A percentile compares a stretch with the other conserved stretches of the same genome.
These are phyloP conservation scores for Yamadazyma kitorensis DNA, from an alignment of 805 yeast genomes.

Conservation along the genomic window DNA sequence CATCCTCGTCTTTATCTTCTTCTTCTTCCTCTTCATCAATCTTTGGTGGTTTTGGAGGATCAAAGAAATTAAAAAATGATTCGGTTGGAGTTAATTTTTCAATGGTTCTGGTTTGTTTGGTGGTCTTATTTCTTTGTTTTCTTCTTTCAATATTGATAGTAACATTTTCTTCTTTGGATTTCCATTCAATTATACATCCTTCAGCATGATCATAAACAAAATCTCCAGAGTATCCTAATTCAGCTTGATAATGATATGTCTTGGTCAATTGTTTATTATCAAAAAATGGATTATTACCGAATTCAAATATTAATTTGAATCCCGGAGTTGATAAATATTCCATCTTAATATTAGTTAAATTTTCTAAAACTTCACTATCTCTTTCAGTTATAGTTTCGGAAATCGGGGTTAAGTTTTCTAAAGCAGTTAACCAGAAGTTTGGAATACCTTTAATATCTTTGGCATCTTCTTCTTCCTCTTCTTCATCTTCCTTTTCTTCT, in stretches of 20 bases:
- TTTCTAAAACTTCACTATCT: conserved; percentile 78
- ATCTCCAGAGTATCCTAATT: conserved; percentile 92
- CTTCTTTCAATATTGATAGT: conserved; percentile 88
- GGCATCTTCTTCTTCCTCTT: conserved; percentile 31
- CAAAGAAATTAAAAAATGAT: conserved; percentile 93
- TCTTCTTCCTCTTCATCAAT: conserved; percentile 45
- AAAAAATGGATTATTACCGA: conserved; percentile 72
- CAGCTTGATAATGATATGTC: conserved; percentile 91
- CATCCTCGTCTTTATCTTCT: conserved; percentile 49
- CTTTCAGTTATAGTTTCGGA: conserved; percentile 85
- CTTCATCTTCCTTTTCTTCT: conserved; percentile 23
- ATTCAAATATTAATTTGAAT: conserved; percentile 80
- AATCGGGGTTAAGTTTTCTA: conserved; percentile 79
- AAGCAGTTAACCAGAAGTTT: conserved; percentile 93
- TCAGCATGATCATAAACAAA: conserved; percentile 96
- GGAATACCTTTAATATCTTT: conserved; percentile 71
- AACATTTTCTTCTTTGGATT: conserved; percentile 72
- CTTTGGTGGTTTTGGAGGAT: conserved; percentile 80
- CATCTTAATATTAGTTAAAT: conserved; percentile 68
- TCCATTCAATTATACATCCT: conserved; percentile 85
- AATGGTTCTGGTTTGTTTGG: conserved; percentile 93
- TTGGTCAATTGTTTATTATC: conserved; percentile 70
- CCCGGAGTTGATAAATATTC: conserved; percentile 85
- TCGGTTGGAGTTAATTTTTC: conserved; percentile 93
- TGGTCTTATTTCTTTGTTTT: conserved; percentile 94